A percentile compares a stretch with the other conserved stretches of the same genome.
Conservation (phyloP, 2,329 filamentous ascomycete species). For the Neurospora crassa region DNA sequence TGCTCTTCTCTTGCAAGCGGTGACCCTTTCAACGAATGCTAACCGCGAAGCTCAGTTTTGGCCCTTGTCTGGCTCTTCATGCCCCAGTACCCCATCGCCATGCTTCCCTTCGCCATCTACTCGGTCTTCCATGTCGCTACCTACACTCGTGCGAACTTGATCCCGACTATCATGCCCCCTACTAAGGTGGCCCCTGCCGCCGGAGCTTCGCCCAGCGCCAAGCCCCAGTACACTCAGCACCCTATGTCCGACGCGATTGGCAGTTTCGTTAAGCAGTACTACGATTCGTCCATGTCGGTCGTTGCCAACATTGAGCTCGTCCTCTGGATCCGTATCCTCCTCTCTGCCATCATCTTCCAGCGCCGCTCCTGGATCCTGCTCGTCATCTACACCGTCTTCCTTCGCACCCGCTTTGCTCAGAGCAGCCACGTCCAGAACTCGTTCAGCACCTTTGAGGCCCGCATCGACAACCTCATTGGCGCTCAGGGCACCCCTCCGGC, state of each 20-base stretch:
- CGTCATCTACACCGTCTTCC: conserved; percentile 78
- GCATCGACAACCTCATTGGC: conserved; percentile 72
- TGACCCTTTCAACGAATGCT: background rate
- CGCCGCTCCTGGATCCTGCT: conserved; percentile 87
- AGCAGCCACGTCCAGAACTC: conserved; percentile 86
- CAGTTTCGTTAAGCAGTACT: conserved; percentile 94
- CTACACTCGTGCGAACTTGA: conserved; percentile 86
- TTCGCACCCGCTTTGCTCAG: conserved; percentile 82
- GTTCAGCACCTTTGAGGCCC: conserved; percentile 61
- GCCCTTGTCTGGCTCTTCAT: conserved; percentile 90
- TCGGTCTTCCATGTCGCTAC: conserved; percentile 97
- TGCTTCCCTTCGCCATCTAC: conserved; percentile 93
- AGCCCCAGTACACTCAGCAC: conserved; percentile 43
- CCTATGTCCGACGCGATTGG: conserved; percentile 76
- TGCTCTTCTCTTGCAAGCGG: background rate
- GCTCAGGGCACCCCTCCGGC: conserved; percentile 79
- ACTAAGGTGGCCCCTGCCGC: conserved; percentile 42
- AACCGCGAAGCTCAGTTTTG: conserved; percentile 53
- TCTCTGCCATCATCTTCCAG: conserved; percentile 78
- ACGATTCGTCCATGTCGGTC: conserved; percentile 89
- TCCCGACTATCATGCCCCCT: conserved; percentile 73
- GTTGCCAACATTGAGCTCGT: conserved; percentile 82
- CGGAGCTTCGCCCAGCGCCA: conserved; percentile 45
- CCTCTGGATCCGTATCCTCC: conserved; percentile 73
- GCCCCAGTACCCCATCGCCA: conserved; percentile 78